Conservation (phyloP, 345 rosid species). For the Carallia brachiata region DNA sequence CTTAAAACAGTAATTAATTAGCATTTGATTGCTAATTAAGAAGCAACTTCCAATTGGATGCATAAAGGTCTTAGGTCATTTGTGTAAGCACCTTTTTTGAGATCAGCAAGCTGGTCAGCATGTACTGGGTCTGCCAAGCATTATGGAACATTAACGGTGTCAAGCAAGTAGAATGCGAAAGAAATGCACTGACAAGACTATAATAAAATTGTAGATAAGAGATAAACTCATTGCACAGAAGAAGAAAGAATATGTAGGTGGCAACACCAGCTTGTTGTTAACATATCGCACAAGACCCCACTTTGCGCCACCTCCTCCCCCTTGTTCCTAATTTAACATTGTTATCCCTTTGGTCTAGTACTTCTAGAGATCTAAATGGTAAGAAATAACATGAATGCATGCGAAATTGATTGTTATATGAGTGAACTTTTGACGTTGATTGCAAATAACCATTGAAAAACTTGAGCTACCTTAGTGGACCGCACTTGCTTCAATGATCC, state of each 20-base stretch:
- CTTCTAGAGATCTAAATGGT: too few relatives aligned
- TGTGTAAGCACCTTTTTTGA: constrained; percentile 60
- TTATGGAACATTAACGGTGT: background rate
- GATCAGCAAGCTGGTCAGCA: constrained; percentile 95
- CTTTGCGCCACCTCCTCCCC: too few relatives aligned
- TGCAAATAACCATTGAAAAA: background rate
- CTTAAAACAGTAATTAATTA: background rate
- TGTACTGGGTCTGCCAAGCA: constrained; percentile 65
- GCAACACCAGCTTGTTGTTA: too few relatives aligned
- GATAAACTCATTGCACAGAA: too few relatives aligned
- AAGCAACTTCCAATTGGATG: background rate
- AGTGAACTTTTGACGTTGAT: background rate
- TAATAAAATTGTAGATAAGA: background rate
- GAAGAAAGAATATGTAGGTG: too few relatives aligned
- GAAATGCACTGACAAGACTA: background rate
- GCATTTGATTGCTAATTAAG: background rate
- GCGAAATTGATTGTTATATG: too few relatives aligned
- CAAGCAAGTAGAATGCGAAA: background rate
- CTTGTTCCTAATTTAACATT: too few relatives aligned
- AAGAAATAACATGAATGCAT: too few relatives aligned
- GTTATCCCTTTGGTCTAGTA: too few relatives aligned
- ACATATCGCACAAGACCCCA: too few relatives aligned
- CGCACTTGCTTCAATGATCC: constrained; percentile 83
- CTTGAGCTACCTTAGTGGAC: constrained; percentile 64
- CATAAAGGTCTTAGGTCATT: background rate